Evolutionary conservation across 2,329 filamentous ascomycete species (phyloP), one percentile per base, ranked within the genome.

Genomic region (Ophiostoma himal-ulmi): DNA sequence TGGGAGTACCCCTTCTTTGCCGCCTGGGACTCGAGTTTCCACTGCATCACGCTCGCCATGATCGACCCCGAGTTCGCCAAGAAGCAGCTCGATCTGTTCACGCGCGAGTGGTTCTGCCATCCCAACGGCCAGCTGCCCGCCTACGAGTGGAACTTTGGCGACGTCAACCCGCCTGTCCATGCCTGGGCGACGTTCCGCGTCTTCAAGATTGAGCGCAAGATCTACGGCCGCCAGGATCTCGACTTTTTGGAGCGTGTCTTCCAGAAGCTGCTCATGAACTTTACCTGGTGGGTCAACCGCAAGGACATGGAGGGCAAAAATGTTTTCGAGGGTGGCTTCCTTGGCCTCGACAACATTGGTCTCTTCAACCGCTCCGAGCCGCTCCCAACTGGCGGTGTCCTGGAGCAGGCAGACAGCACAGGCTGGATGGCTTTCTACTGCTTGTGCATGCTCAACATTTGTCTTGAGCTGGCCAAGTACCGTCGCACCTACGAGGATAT

Each of bases 381-480:
- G 36, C 82, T 98, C 54, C 94, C 94, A 0, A 98, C 95, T 0
- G 94, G 94, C 41, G 94, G 95, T 80, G 90, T 93, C 2, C 86
- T 98, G 10, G 94, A 98, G 80, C 94, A 98, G 81, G 95, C 95
- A 22, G 94, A 98, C 83, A 97, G 93, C 78, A 98, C 94, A 11
- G 94, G 94, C 41, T 98, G 94, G 94, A 98, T 98, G 94, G 94
- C 92, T 11, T 98, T 98, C 80, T 98, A 96, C 83, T 97, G 91
- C 77, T 82, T 98, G 73, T 93, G 89, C 81, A 98, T 98, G 94
- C 85, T 98, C 77, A 98, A 98, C 81, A 98, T 98, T 77, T 90
- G 94, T 17, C 86, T 98, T 14, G 95, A 98, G 81, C 85, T 98
- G 75, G 94, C 94, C 71, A 98, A 98, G 82, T 93, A 97, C 79